A percentile compares a stretch with the other conserved stretches of the same genome.
phyloP scores from a whole-genome alignment of 106 monocot genomes.

The Allium sativum region DNA sequence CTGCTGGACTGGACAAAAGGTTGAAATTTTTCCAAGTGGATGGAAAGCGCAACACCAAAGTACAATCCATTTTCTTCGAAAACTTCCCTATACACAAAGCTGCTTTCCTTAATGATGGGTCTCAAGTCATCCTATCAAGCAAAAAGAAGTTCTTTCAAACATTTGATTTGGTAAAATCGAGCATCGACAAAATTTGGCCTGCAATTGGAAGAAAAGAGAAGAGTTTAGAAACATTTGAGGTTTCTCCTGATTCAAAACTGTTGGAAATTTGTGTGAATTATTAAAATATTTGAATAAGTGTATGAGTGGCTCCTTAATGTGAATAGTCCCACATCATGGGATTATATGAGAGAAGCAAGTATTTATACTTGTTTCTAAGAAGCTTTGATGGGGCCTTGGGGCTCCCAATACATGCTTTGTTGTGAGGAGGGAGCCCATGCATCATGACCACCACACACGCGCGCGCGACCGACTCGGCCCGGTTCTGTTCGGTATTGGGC shows the following conservation, averaged over 20 bases:
- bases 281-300: too few species aligned
- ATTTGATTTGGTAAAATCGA: constrained; percentile 71
- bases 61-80: constrained; percentile 64
- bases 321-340: too few species aligned
- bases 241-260: constrained; percentile 84
- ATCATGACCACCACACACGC: too few species aligned
- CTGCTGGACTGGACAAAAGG: constrained; percentile 50
- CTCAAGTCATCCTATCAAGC: constrained; percentile 63
- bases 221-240: constrained; percentile 71
- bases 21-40: constrained; percentile 85
- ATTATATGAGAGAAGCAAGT: too few species aligned
- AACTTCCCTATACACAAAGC: constrained; percentile 76
- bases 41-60: constrained; percentile 69
- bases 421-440: too few species aligned
- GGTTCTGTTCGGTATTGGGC: too few species aligned
- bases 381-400: too few species aligned
- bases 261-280: too few species aligned
- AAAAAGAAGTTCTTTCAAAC: constrained; percentile 83
- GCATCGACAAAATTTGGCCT: constrained; percentile 61
- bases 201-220: constrained; percentile 78
- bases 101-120: constrained; percentile 77
- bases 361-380: too few species aligned
- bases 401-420: too few species aligned
- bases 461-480: too few species aligned
- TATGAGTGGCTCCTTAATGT: too few species aligned